Evolutionary conservation across 495 filamentous ascomycete species (phyloP), one percentile per base, ranked within the genome.

Genomic region (Daldinia vernicosa): DNA sequence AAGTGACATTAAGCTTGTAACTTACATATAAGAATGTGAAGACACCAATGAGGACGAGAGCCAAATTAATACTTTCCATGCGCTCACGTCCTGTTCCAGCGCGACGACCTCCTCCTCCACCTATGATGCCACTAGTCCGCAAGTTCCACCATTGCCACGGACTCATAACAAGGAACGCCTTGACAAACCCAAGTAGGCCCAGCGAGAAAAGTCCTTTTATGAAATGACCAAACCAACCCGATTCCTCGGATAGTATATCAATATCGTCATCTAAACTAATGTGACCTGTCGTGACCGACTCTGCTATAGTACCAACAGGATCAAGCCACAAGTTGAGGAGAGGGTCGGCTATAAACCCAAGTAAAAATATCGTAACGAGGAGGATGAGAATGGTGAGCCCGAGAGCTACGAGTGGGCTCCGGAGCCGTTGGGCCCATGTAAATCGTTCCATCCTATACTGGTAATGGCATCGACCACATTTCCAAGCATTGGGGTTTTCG

Each of bases 271-370:
- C 58, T 81, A 75, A 27, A 75, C 67, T 52, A 80, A 72, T 68
- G 76, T 69, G 28, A 72, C 80, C 32, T 72, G 70, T 60, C 15
- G 69, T 67, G 27, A 85, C 77, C 3, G 77, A 63, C 27, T 84
- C 84, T 53, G 74, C 65, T 54, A 84, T 66, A 50, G 76, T 79
- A 71, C 85, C 75, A 60, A 89, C 79, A 0, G 93, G 92, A 75
- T 96, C 93, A 15, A 95, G 77, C 82, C 93, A 97, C 19, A 97
- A 81, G 67, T 92, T 91, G 76, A 99, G 92, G 71, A 98, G 93
- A 11, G 94, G 94, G 81, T 98, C 95, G 67, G 93, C 94, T 75
- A 98, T 80, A 74, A 98, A 98, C 60, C 94, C 94, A 67, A 97
- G 86, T 1, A 93, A 6, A 71, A 94, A 98, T 30, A 96, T 81